A percentile compares a stretch with the other conserved stretches of the same genome.
Evolutionary conservation across 2,329 filamentous ascomycete genomes (phyloP).

Genomic region (Stagonosporopsis vannaccii): DNA sequence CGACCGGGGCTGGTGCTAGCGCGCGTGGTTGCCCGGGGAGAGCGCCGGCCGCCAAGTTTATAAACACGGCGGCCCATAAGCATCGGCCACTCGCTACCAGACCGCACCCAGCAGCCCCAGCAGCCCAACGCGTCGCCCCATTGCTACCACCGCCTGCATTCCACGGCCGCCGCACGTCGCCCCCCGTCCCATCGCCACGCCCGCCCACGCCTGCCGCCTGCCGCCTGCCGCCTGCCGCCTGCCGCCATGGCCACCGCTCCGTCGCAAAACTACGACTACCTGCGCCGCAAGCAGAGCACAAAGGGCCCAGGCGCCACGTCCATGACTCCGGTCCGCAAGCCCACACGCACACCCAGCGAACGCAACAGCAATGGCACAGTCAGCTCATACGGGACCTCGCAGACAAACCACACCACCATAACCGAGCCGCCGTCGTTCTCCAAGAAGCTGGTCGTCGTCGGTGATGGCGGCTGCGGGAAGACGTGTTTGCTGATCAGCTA

Average conservation of each 20-base stretch:
- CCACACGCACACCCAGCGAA: constrained; percentile 62
- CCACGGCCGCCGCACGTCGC: constrained; percentile 18
- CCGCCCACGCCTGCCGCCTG: not conserved
- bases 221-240: not conserved
- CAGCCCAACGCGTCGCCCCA: constrained; percentile 29
- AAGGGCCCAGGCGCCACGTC: constrained; percentile 47
- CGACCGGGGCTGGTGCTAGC: not conserved
- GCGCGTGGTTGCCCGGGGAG: too few species aligned
- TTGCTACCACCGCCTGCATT: constrained; percentile 35
- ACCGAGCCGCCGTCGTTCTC: constrained; percentile 93
- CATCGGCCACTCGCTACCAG: constrained; percentile 25
- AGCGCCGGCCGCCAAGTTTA: constrained; percentile 14
- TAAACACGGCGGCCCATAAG: constrained; percentile 29
- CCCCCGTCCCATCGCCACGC: not conserved
- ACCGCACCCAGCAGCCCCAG: constrained; percentile 10
- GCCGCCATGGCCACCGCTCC: constrained; percentile 29
- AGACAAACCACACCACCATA: constrained; percentile 80
- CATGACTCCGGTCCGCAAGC: constrained; percentile 48
- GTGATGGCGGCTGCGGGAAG: constrained; percentile 97
- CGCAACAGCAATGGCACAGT: constrained; percentile 89
- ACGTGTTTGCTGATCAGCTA: constrained; percentile 98
- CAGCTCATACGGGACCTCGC: constrained; percentile 81
- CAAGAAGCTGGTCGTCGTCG: constrained; percentile 99
- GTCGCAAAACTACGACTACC: constrained; percentile 61
- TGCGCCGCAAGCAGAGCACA: constrained; percentile 64